Evolutionary conservation across 164 flowering plant genomes (phyloP).

Genomic region (Akebia trifoliata): DNA sequence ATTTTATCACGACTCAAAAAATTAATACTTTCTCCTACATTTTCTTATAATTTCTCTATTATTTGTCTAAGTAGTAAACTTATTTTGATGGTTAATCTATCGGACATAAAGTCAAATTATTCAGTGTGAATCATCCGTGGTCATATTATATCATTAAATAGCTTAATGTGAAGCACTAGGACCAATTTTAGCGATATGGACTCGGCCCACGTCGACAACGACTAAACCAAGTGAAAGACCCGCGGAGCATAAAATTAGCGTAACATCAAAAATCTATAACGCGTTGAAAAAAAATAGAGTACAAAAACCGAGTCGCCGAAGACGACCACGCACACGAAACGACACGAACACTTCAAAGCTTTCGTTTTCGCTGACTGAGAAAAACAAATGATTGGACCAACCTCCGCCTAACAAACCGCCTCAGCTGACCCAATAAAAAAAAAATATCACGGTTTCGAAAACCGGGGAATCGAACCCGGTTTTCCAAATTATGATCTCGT

Average conservation of each 20-base stretch:
- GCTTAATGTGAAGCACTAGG: too few species aligned
- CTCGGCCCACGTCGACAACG: not conserved
- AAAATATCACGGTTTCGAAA: not conserved
- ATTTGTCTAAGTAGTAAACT: too few species aligned
- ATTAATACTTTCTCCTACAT: too few species aligned
- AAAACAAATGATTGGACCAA: constrained; percentile 47
- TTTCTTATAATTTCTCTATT: too few species aligned
- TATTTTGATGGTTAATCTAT: too few species aligned
- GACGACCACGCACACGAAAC: not conserved
- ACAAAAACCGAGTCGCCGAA: constrained; percentile 30
- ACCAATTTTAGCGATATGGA: too few species aligned
- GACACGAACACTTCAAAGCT: constrained; percentile 11
- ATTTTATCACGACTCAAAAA: too few species aligned
- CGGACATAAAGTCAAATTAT: too few species aligned
- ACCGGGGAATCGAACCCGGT: constrained; percentile 12
- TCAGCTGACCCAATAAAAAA: not conserved
- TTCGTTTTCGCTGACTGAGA: constrained; percentile 36
- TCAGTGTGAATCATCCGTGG: too few species aligned
- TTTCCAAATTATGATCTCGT: not conserved
- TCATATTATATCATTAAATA: too few species aligned
- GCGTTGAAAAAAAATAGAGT: not conserved
- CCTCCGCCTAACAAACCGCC: constrained; percentile 34
- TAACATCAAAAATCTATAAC: too few species aligned
- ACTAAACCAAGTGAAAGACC: not conserved
- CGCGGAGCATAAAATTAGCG: too few species aligned